A percentile compares a stretch with the other conserved stretches of the same genome.
phyloP scores from a whole-genome alignment of 176 grass and related monocot genomes.

The Elymus sibiricus region DNA sequence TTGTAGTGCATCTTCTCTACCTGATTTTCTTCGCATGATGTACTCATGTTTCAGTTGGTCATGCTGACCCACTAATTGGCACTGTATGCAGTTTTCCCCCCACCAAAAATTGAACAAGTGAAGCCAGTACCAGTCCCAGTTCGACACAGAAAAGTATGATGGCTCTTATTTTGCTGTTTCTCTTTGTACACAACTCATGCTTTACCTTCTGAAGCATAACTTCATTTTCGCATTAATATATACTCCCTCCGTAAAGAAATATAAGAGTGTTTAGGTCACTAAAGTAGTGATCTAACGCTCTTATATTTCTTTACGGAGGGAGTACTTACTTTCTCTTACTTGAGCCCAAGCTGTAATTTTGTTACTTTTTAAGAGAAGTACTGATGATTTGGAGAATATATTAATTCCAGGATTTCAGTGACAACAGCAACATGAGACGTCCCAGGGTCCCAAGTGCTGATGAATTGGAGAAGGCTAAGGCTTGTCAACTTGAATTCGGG shows the following conservation, averaged over 20 bases:
- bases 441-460: constrained; percentile 60
- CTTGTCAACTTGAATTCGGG: constrained; percentile 92
- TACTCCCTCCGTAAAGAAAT: no score
- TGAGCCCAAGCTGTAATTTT: constrained; percentile 13
- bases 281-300: no score
- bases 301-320: no score
- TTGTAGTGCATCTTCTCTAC: constrained; percentile 11
- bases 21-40: constrained; percentile 16
- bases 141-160: constrained; percentile 39
- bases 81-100: constrained; percentile 46
- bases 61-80: constrained; percentile 20
- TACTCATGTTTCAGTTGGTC: background rate
- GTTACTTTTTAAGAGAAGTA: background rate
- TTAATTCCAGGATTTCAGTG: constrained; percentile 36
- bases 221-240: background rate
- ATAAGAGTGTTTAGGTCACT: no score
- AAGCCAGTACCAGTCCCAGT: constrained; percentile 36
- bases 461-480: constrained; percentile 66
- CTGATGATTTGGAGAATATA: constrained; percentile 16
- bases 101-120: constrained; percentile 40
- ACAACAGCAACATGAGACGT: constrained; percentile 8
- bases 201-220: constrained; percentile 7
- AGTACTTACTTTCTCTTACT: background rate
- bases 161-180: constrained; percentile 12
- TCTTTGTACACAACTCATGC: background rate